These are phyloP conservation scores for Prunus salicina DNA, from an alignment of 306 rosid species.

Conservation along the genomic window DNA sequence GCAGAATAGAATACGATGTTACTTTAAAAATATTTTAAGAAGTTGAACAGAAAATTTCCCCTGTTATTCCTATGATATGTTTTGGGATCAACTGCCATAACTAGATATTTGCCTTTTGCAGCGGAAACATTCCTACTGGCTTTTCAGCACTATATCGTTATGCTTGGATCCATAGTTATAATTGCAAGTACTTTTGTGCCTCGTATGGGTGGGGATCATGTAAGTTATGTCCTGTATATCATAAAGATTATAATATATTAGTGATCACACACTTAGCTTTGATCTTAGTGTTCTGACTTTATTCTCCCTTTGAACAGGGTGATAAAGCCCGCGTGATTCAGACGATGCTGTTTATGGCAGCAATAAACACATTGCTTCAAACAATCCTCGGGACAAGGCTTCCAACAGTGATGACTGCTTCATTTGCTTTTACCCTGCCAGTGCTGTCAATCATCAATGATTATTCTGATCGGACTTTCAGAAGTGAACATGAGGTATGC, in stretches of 20 bases:
- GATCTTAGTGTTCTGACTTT: conserved; percentile 1
- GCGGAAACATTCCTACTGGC: conserved; percentile 67
- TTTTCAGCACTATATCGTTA: conserved; percentile 93
- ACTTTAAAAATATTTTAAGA: neutral
- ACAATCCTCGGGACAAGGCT: conserved; percentile 83
- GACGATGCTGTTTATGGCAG: conserved; percentile 77
- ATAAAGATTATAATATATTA: neutral
- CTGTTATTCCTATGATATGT: neutral
- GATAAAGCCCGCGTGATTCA: conserved; percentile 95
- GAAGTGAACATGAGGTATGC: conserved; percentile 63
- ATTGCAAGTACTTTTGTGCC: conserved; percentile 72
- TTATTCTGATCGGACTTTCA: conserved; percentile 41
- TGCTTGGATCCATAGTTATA: conserved; percentile 91
- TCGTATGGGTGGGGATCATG: conserved; percentile 80
- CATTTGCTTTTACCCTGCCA: conserved; percentile 64
- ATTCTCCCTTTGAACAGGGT: conserved; percentile 41
- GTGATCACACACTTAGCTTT: neutral
- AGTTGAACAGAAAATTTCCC: neutral
- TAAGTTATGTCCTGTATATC: conserved; percentile 35
- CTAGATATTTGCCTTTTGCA: conserved; percentile 22
- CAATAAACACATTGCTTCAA: conserved; percentile 76
- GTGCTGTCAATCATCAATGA: conserved; percentile 73
- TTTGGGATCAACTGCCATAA: neutral
- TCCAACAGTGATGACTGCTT: conserved; percentile 78
- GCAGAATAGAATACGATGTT: neutral